These are phyloP conservation scores for Aspergillus novofumigatus DNA, from an alignment of 2,329 filamentous ascomycete genomes.

Conservation along the genomic window DNA sequence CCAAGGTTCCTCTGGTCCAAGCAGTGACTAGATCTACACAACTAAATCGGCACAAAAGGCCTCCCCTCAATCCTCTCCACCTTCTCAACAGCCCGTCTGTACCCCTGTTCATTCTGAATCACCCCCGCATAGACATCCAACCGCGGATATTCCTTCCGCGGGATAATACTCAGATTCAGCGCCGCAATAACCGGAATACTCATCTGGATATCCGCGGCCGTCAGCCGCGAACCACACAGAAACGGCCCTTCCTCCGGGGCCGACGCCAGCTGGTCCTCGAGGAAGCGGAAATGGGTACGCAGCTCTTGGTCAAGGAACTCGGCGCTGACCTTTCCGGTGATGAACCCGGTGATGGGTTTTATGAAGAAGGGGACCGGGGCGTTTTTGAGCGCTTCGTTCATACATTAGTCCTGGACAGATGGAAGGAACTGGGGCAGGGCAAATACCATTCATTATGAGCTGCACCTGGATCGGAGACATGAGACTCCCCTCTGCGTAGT, in stretches of 20 bases:
- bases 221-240: slow-evolving; percentile 42
- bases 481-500: slow-evolving; percentile 80
- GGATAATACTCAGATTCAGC: not conserved
- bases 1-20: too few relatives aligned
- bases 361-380: slow-evolving; percentile 65
- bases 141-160: not conserved
- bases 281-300: slow-evolving; percentile 39
- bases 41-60: not conserved
- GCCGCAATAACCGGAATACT: slow-evolving; percentile 44
- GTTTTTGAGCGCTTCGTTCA: slow-evolving; percentile 35
- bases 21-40: too few relatives aligned
- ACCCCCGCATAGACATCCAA: not conserved
- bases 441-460: slow-evolving; percentile 57
- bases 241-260: slow-evolving; percentile 37
- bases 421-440: not conserved
- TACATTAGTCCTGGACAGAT: too few relatives aligned
- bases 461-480: slow-evolving; percentile 67
- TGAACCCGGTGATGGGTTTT: slow-evolving; percentile 56
- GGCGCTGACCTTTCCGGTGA: slow-evolving; percentile 45
- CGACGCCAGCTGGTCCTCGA: slow-evolving; percentile 42
- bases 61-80: not conserved
- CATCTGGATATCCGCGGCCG: slow-evolving; percentile 46
- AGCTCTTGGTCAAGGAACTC: slow-evolving; percentile 39
- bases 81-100: not conserved
- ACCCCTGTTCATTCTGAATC: not conserved